Evolutionary conservation across 306 rosid species (phyloP), one percentile per base, ranked within the genome.

Genomic region (Myrica gale): DNA sequence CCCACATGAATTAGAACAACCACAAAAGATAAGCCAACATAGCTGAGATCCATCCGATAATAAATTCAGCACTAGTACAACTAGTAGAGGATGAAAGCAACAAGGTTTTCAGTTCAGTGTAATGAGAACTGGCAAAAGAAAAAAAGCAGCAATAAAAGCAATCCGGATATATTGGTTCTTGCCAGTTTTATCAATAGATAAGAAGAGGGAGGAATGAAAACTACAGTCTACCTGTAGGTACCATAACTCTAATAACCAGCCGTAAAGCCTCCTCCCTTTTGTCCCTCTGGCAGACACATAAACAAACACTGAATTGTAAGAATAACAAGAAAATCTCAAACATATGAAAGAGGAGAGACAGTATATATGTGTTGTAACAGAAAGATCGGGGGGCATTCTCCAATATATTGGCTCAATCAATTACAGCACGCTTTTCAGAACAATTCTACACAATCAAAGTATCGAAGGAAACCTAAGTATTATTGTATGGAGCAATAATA

Each of bases 241-340:
- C 32, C 79, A 79, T 66, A 81, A 67, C 58, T 68, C 72, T 82
- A 85, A 85, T 83, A 87, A 79, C 84, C 87, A 77, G 78, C 87
- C 92, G 89, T 79, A 92, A 76, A 85, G 98, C 98, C 86, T 95
- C 98, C 73, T 90, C 95, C 41, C 88, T 85, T 88, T 92, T 95
- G 84, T 92, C 89, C 84, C 98, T 92, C 98, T 95, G 73, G 82
- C 72, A 86, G 54, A 81, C 68, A 78, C 73, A 75, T 51, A 58
- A 66, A 81, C 52, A 58, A 63, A 53, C 56, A 74, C 69, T 68
- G 23, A 79, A 79, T 78, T 76, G 63, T 32, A 32, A 32, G 47
- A 68, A 51, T 42, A 51, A 42, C 11, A 56, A 62, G 5, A 43
- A 63, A n/a, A 48, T 68, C 56, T 77, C 44, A 56, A 60, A 74